Percentiles rank a stretch among this genome's conserved stretches.
Evolutionary conservation across 1,284 basidiomycete genomes (phyloP).

Genomic region (Melampsora americana): DNA sequence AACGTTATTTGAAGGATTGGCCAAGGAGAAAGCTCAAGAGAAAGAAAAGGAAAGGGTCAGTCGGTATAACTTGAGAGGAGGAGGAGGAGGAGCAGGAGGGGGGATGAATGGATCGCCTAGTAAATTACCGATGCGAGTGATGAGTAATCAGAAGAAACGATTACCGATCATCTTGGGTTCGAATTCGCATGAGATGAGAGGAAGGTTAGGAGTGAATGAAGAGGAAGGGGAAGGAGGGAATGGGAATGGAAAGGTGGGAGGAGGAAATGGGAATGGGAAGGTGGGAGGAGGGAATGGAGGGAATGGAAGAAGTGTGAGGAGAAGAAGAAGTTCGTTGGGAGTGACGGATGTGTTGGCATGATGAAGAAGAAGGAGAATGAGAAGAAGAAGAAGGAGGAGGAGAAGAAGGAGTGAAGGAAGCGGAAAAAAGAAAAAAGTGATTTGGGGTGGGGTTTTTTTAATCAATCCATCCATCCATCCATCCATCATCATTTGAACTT

Average conservation of each 20-base stretch:
- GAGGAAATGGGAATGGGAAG: too few relatives aligned
- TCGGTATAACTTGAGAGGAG: constrained; percentile 24
- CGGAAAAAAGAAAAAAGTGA: too few relatives aligned
- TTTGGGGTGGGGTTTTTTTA: too few relatives aligned
- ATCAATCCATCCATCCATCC: too few relatives aligned
- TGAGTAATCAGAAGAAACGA: constrained; percentile 14
- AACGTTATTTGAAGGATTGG: constrained; percentile 25
- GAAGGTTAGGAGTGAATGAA: constrained; percentile 69
- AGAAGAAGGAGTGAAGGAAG: too few relatives aligned
- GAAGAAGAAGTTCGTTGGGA: constrained; percentile 75
- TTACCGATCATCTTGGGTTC: constrained; percentile 49
- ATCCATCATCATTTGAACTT: too few relatives aligned
- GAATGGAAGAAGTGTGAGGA: constrained; percentile 65
- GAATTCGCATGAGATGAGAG: constrained; percentile 58
- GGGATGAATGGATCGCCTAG: neutral
- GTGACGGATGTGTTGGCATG: constrained; percentile 72
- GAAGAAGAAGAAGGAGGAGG: too few relatives aligned
- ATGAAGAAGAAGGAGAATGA: too few relatives aligned
- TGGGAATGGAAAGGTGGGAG: constrained; percentile 65
- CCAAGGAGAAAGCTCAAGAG: too few relatives aligned
- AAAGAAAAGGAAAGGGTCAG: neutral
- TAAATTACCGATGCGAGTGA: neutral
- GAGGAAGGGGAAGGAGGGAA: too few relatives aligned
- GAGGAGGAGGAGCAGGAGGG: neutral
- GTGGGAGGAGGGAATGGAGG: constrained; percentile 66